phyloP scores from a whole-genome alignment of 139 green algal species.

The Volvox reticuliferus region DNA sequence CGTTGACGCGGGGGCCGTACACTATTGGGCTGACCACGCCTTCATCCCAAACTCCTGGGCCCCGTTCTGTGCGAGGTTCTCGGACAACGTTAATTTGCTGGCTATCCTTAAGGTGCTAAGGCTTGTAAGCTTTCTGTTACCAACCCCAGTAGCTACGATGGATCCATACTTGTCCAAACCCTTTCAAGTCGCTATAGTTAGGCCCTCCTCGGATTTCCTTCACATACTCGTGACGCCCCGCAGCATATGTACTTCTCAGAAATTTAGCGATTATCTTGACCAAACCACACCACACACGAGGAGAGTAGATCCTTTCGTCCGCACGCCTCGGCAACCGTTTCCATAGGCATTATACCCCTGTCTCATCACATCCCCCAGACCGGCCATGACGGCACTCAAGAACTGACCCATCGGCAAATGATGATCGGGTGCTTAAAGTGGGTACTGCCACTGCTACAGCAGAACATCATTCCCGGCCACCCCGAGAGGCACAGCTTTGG shows the following conservation, averaged over 20 bases:
- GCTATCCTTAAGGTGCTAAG: slow-evolving; percentile 20
- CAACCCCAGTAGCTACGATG: no score
- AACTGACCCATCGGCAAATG: slow-evolving; percentile 10
- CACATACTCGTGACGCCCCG: no score
- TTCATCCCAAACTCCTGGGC: slow-evolving; percentile 29
- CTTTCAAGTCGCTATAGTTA: no score
- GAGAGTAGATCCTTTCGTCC: no score
- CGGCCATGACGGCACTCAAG: not conserved
- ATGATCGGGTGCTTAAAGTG: slow-evolving; percentile 11
- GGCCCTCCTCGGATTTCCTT: no score
- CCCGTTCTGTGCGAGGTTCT: slow-evolving; percentile 1
- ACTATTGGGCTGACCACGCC: slow-evolving; percentile 40
- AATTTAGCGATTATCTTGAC: no score
- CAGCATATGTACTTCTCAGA: no score
- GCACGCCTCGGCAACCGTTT: no score
- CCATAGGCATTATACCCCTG: no score
- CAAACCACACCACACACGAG: no score
- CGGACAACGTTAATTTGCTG: slow-evolving; percentile 3
- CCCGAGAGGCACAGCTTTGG: not conserved
- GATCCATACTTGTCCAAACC: no score
- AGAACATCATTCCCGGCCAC: not conserved
- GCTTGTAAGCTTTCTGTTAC: no score
- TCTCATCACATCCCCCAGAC: not conserved
- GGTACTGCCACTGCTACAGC: slow-evolving; percentile 23
- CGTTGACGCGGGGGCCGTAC: not conserved